Conservation (phyloP, 148 eudicot species). For the Oxyria digyna region DNA sequence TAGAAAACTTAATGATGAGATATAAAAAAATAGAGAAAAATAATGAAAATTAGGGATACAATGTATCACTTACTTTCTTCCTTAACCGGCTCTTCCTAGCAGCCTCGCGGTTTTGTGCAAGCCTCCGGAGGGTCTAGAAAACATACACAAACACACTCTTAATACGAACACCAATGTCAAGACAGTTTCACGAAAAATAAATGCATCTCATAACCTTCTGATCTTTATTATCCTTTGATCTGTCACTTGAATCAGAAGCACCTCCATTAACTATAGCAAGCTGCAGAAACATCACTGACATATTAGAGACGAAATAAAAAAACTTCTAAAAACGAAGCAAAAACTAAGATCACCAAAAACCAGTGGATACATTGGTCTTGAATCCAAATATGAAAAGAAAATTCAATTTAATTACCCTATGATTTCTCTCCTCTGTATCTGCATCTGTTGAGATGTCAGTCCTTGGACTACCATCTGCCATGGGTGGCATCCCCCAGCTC, state of each 20-base stretch:
- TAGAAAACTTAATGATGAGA: not conserved
- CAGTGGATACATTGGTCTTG: not conserved
- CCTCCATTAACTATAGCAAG: slow-evolving; percentile 16
- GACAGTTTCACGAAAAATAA: not conserved
- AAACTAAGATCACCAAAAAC: not conserved
- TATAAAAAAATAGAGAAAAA: not conserved
- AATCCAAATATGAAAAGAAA: not conserved
- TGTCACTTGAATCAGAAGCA: slow-evolving; percentile 49
- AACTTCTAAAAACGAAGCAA: not conserved
- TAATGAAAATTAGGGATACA: not conserved
- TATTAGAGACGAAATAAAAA: not conserved
- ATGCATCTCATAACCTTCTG: slow-evolving; percentile 27
- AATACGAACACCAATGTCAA: not conserved
- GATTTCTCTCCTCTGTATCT: slow-evolving; percentile 39
- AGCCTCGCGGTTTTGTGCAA: slow-evolving; percentile 57
- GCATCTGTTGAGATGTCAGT: slow-evolving; percentile 46
- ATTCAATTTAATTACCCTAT: slow-evolving; percentile 18
- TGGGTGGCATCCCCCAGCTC: slow-evolving; percentile 12
- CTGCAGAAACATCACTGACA: slow-evolving; percentile 19
- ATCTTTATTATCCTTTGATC: slow-evolving; percentile 40
- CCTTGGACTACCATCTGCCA: slow-evolving; percentile 42
- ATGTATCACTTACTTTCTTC: slow-evolving; percentile 29
- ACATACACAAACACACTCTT: not conserved
- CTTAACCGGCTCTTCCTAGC: slow-evolving; percentile 49
- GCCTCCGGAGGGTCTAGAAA: slow-evolving; percentile 41